Conservation (phyloP, 768 basidiomycete genomes). For the Amyloporia xantha region DNA sequence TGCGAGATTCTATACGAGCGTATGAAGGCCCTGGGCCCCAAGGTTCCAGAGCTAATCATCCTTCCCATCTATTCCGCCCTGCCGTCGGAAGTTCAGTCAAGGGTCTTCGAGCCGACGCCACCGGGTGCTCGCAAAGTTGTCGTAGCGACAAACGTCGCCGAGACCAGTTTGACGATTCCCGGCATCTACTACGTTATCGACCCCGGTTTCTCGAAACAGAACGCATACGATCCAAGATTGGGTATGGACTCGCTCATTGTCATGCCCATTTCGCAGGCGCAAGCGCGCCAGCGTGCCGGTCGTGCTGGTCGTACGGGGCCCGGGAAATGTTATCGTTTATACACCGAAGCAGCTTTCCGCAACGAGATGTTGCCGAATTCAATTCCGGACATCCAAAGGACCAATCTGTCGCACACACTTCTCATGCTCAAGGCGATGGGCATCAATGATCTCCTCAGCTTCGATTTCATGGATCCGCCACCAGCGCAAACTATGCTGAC, state of each 20-base stretch:
- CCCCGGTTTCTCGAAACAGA: slow-evolving; percentile 98
- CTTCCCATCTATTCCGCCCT: slow-evolving; percentile 97
- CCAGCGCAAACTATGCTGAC: slow-evolving; percentile 96
- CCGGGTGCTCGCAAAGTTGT: slow-evolving; percentile 98
- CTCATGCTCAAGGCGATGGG: slow-evolving; percentile 98
- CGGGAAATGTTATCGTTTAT: slow-evolving; percentile 96
- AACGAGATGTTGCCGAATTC: slow-evolving; percentile 99
- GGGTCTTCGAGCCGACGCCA: slow-evolving; percentile 96
- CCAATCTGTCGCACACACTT: slow-evolving; percentile 89
- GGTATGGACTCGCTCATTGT: slow-evolving; percentile 99
- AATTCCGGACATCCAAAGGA: slow-evolving; percentile 96
- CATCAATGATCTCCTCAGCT: slow-evolving; percentile 93
- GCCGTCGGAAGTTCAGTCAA: slow-evolving; percentile 95
- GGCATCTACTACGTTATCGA: slow-evolving; percentile 99
- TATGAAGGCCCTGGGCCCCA: slow-evolving; percentile 98
- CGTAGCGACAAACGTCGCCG: slow-evolving; percentile 98
- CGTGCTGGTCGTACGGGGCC: slow-evolving; percentile 98
- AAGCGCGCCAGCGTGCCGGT: slow-evolving; percentile 91
- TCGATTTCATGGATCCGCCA: slow-evolving; percentile 99
- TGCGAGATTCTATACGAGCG: slow-evolving; percentile 98
- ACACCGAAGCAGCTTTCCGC: slow-evolving; percentile 95
- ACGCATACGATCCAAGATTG: slow-evolving; percentile 93
- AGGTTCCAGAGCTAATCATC: slow-evolving; percentile 95
- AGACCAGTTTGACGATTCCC: slow-evolving; percentile 96
- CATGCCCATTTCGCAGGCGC: slow-evolving; percentile 98